phyloP scores from a whole-genome alignment of 2,329 filamentous ascomycete species.

The Polychaeton citri region DNA sequence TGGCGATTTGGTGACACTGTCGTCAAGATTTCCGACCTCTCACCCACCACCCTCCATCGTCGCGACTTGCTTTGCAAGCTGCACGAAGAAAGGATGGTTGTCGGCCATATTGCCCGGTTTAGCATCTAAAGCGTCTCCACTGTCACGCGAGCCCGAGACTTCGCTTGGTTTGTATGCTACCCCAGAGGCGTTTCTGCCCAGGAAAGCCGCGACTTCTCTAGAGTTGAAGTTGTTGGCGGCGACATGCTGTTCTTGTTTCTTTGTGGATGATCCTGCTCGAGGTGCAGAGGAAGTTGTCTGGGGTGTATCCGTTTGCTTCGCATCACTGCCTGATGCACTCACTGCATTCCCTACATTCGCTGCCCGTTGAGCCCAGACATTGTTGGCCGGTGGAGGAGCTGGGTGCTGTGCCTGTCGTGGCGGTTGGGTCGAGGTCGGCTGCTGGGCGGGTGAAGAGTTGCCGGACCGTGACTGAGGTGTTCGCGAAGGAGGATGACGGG shows the following conservation, averaged over 20 bases:
- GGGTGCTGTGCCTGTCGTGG: slow-evolving; percentile 7
- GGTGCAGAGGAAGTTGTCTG: too few species aligned
- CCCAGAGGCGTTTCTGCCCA: slow-evolving; percentile 25
- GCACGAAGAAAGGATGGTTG: slow-evolving; percentile 31
- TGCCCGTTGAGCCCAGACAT: slow-evolving; percentile 12
- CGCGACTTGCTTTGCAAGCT: slow-evolving; percentile 32
- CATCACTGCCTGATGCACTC: slow-evolving; percentile 8
- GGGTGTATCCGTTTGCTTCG: slow-evolving; percentile 2
- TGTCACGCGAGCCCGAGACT: slow-evolving; percentile 9
- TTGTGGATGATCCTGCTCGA: too few species aligned
- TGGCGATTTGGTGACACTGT: too few species aligned
- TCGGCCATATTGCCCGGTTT: slow-evolving; percentile 30
- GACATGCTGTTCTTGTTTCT: slow-evolving; percentile 18
- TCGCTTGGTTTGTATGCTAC: slow-evolving; percentile 11
- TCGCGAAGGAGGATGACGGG: slow-evolving; percentile 11
- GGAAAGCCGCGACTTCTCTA: slow-evolving; percentile 27
- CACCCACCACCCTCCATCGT: slow-evolving; percentile 21
- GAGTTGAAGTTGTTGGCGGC: slow-evolving; percentile 28
- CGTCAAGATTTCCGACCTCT: too few species aligned
- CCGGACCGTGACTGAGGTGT: slow-evolving; percentile 18
- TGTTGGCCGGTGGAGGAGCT: slow-evolving; percentile 6
- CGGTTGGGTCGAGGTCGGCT: slow-evolving; percentile 7
- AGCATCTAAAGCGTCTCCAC: slow-evolving; percentile 26
- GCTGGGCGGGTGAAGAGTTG: slow-evolving; percentile 13
- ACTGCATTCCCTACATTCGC: slow-evolving; percentile 4